phyloP scores from a whole-genome alignment of 2,329 filamentous ascomycete species.

The Apiospora sp. region DNA sequence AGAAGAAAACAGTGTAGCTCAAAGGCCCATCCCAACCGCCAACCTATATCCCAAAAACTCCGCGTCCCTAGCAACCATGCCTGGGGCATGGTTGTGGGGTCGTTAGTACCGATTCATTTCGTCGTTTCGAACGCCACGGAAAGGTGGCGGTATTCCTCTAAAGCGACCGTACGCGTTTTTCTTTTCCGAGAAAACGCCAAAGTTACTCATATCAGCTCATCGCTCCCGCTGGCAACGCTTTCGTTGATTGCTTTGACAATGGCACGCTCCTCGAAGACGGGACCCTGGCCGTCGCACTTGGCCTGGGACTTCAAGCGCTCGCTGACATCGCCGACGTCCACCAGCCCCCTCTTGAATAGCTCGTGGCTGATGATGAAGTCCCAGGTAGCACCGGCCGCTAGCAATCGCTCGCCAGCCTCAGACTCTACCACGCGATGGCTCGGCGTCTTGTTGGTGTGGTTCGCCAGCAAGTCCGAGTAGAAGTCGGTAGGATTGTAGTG shows the following conservation, averaged over 20 bases:
- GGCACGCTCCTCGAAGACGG: conserved; percentile 82
- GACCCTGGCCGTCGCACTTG: conserved; percentile 85
- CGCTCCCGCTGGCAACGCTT: conserved; percentile 78
- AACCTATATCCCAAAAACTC: conserved; percentile 3
- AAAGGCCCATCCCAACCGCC: conserved; percentile 17
- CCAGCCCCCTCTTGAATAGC: conserved; percentile 76
- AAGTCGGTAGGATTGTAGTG: conserved; percentile 77
- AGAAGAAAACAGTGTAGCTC: neutral
- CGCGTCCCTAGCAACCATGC: neutral
- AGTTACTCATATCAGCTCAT: conserved; percentile 70
- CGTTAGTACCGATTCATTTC: neutral
- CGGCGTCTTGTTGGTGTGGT: conserved; percentile 68
- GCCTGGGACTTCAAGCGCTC: conserved; percentile 78
- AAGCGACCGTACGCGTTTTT: neutral
- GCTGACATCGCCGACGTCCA: conserved; percentile 84
- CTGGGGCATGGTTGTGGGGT: neutral
- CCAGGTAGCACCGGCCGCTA: conserved; percentile 85
- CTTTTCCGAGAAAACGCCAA: neutral
- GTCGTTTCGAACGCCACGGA: neutral
- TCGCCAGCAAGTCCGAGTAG: conserved; percentile 68
- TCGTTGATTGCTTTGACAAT: conserved; percentile 79
- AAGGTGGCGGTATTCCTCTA: neutral
- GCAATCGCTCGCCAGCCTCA: conserved; percentile 71
- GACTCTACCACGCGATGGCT: conserved; percentile 74
- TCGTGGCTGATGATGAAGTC: conserved; percentile 86